Conservation (phyloP, 2,329 filamentous ascomycete species). For the Fusarium metavorans region DNA sequence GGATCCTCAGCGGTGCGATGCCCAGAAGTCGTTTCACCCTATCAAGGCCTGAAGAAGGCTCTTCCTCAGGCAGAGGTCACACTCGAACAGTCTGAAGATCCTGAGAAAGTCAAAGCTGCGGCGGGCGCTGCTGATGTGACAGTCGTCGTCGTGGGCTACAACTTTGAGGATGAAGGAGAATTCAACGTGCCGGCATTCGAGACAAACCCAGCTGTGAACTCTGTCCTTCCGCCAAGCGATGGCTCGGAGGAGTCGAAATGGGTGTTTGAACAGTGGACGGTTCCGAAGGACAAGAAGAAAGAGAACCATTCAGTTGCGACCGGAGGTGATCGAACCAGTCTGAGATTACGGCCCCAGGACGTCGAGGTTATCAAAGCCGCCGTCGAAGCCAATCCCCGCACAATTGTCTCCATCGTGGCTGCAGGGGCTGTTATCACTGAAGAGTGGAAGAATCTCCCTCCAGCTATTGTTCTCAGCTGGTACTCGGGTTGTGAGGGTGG, state of each 20-base stretch:
- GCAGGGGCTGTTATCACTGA: slow-evolving; percentile 36
- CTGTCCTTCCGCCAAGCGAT: slow-evolving; percentile 10
- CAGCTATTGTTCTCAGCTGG: slow-evolving; percentile 34
- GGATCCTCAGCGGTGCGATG: slow-evolving; percentile 32
- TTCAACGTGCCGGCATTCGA: slow-evolving; percentile 26
- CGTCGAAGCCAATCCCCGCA: slow-evolving; percentile 7
- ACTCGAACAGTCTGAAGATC: slow-evolving; percentile 11
- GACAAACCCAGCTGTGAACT: background rate
- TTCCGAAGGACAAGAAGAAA: background rate
- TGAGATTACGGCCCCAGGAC: slow-evolving; percentile 23
- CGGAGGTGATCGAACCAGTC: slow-evolving; percentile 31
- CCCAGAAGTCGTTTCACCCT: slow-evolving; percentile 18
- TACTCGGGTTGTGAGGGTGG: slow-evolving; percentile 36
- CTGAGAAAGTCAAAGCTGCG: background rate
- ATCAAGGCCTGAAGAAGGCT: slow-evolving; percentile 19
- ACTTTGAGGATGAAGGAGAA: slow-evolving; percentile 33
- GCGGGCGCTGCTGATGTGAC: slow-evolving; percentile 17
- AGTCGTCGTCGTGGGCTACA: slow-evolving; percentile 35
- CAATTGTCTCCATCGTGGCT: slow-evolving; percentile 25
- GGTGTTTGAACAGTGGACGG: background rate
- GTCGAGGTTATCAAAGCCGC: slow-evolving; percentile 30
- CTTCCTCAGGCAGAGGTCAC: background rate
- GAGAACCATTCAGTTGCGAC: slow-evolving; percentile 24
- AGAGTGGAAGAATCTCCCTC: slow-evolving; percentile 26
- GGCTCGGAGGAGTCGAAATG: background rate